These are phyloP conservation scores for Fusarium sp. DNA, from an alignment of 2,329 filamentous ascomycete genomes.

Conservation along the genomic window DNA sequence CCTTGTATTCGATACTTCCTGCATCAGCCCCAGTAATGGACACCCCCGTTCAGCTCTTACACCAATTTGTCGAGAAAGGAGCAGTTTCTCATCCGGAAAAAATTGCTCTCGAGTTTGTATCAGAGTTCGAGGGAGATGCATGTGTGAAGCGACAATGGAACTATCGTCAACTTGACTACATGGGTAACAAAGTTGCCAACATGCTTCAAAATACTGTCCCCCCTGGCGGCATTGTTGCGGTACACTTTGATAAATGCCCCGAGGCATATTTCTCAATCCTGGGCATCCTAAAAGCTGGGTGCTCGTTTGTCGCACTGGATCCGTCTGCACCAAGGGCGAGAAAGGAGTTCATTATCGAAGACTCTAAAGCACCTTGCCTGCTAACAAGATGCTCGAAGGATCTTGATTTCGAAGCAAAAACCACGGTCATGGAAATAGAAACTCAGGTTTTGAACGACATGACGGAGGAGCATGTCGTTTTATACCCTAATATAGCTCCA, in stretches of 20 bases:
- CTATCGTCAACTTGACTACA: conserved; percentile 74
- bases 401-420: conserved; percentile 46
- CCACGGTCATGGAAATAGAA: conserved; percentile 47
- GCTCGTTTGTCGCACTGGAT: conserved; percentile 82
- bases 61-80: conserved; percentile 78
- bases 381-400: conserved; percentile 57
- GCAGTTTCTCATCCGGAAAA: conserved; percentile 64
- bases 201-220: conserved; percentile 61
- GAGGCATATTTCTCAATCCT: conserved; percentile 85
- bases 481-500: conserved; percentile 38
- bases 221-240: conserved; percentile 71
- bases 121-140: conserved; percentile 56
- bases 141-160: conserved; percentile 69
- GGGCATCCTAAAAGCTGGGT: conserved; percentile 83
- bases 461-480: conserved; percentile 15
- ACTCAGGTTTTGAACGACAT: conserved; percentile 42
- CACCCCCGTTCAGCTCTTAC: conserved; percentile 68
- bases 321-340: conserved; percentile 74
- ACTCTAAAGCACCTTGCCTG: conserved; percentile 72
- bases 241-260: conserved; percentile 86
- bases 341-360: conserved; percentile 79
- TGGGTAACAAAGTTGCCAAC: conserved; percentile 76
- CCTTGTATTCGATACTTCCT: conserved; percentile 71
- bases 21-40: conserved; percentile 65
- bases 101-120: conserved; percentile 79